Evolutionary conservation across 1,284 basidiomycete genomes (phyloP).

Genomic region (Coriolopsis trogii): DNA sequence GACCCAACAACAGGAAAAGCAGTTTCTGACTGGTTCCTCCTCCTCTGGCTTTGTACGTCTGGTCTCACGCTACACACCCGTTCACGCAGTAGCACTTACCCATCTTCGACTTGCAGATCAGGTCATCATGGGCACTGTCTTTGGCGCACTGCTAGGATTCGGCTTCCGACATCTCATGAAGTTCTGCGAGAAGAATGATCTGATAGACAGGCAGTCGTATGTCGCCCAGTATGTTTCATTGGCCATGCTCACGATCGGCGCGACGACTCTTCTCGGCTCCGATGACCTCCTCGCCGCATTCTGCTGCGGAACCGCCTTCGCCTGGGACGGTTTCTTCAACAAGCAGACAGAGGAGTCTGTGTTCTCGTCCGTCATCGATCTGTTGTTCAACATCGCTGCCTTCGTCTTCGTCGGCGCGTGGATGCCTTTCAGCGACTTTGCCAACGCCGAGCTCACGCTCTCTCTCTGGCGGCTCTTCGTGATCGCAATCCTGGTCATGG

Average conservation of each 20-base stretch:
- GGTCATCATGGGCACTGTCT: constrained; percentile 77
- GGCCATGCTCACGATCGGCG: constrained; percentile 82
- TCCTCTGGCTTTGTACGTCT: constrained; percentile 81
- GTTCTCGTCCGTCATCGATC: constrained; percentile 95
- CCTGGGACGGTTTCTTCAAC: constrained; percentile 99
- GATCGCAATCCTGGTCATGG: constrained; percentile 76
- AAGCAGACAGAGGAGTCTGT: constrained; percentile 93
- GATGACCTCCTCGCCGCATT: constrained; percentile 96
- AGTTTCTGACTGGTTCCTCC: constrained; percentile 81
- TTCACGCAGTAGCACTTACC: neutral
- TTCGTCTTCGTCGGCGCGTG: constrained; percentile 95
- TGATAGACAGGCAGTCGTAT: constrained; percentile 95
- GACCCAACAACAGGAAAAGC: constrained; percentile 70
- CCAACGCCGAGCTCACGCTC: constrained; percentile 65
- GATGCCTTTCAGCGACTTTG: constrained; percentile 88
- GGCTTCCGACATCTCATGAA: constrained; percentile 93
- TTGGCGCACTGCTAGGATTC: constrained; percentile 83
- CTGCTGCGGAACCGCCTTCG: constrained; percentile 94
- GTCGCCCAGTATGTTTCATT: constrained; percentile 81
- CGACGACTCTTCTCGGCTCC: constrained; percentile 85
- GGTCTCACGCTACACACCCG: constrained; percentile 5
- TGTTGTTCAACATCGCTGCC: constrained; percentile 87
- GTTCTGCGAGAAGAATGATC: constrained; percentile 86
- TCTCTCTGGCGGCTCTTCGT: constrained; percentile 84
- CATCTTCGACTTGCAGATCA: constrained; percentile 57